Conservation (phyloP, 164 flowering plant genomes). For the Umbellularia californica region DNA sequence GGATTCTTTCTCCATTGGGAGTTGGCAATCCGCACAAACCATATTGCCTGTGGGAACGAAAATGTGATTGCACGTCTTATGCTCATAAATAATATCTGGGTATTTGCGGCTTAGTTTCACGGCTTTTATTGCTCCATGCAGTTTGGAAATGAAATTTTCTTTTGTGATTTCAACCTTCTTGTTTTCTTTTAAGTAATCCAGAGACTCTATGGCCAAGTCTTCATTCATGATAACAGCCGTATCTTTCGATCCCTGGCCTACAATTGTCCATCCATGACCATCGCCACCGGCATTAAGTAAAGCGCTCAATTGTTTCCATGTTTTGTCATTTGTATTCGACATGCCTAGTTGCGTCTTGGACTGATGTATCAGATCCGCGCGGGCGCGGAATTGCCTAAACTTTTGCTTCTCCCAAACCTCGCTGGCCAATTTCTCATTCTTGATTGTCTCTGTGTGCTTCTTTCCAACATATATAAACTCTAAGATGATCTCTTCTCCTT, state of each 20-base stretch:
- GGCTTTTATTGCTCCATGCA: constrained; percentile 13
- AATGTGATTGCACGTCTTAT: constrained; percentile 64
- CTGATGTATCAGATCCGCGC: constrained; percentile 56
- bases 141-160: constrained; percentile 43
- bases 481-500: constrained; percentile 7
- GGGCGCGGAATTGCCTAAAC: constrained; percentile 45
- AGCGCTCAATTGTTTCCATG: constrained; percentile 44
- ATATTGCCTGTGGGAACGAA: constrained; percentile 57
- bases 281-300: constrained; percentile 48
- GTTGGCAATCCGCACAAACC: constrained; percentile 60
- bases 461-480: constrained; percentile 47
- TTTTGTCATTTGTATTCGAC: constrained; percentile 28
- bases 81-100: constrained; percentile 19
- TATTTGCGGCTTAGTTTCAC: not conserved
- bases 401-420: constrained; percentile 18
- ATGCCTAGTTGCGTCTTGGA: constrained; percentile 39
- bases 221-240: constrained; percentile 41
- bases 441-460: constrained; percentile 13
- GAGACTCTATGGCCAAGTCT: constrained; percentile 21
- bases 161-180: constrained; percentile 13
- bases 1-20: constrained; percentile 57
- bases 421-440: constrained; percentile 20
- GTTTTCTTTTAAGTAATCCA: constrained; percentile 26
- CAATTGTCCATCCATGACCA: constrained; percentile 57
- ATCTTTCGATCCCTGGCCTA: constrained; percentile 38